Evolutionary conservation across 2,329 filamentous ascomycete genomes (phyloP).

Genomic region (Cladosporium phlei): DNA sequence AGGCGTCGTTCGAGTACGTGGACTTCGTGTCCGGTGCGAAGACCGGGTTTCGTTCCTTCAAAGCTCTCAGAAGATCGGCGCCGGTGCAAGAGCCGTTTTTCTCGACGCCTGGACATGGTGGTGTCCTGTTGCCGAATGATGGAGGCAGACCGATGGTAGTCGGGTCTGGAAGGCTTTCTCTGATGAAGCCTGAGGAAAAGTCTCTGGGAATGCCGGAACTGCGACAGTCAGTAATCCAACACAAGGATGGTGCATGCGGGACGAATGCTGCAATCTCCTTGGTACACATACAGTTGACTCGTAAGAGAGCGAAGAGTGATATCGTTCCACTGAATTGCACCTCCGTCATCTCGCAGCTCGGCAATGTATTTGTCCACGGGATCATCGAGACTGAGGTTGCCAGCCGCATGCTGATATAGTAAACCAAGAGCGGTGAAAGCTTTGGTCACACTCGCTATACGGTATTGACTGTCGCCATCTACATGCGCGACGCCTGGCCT

Average conservation of each 20-base stretch:
- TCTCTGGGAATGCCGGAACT: slow-evolving; percentile 38
- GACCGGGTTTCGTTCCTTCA: slow-evolving; percentile 32
- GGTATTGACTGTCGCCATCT: slow-evolving; percentile 37
- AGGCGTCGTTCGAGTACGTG: slow-evolving; percentile 41
- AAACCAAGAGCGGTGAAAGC: slow-evolving; percentile 49
- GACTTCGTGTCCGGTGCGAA: slow-evolving; percentile 41
- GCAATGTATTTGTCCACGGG: slow-evolving; percentile 45
- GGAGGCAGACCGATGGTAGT: slow-evolving; percentile 34
- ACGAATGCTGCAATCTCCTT: no score
- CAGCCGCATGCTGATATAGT: slow-evolving; percentile 51
- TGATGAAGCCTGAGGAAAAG: slow-evolving; percentile 21
- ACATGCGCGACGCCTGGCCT: slow-evolving; percentile 35
- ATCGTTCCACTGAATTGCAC: slow-evolving; percentile 38
- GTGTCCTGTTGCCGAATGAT: slow-evolving; percentile 28
- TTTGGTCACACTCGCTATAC: slow-evolving; percentile 38
- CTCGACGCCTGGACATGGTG: slow-evolving; percentile 33
- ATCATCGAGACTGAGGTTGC: slow-evolving; percentile 43
- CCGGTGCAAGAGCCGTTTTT: slow-evolving; percentile 31
- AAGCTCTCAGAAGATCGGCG: slow-evolving; percentile 30
- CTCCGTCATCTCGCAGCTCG: slow-evolving; percentile 42
- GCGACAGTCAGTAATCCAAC: no score
- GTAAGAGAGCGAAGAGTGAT: slow-evolving; percentile 41
- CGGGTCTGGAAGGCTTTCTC: slow-evolving; percentile 17
- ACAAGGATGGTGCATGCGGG: no score
- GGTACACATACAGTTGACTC: slow-evolving; percentile 36